Evolutionary conservation across 306 rosid genomes (phyloP).

Genomic region (Neltuma alba): DNA sequence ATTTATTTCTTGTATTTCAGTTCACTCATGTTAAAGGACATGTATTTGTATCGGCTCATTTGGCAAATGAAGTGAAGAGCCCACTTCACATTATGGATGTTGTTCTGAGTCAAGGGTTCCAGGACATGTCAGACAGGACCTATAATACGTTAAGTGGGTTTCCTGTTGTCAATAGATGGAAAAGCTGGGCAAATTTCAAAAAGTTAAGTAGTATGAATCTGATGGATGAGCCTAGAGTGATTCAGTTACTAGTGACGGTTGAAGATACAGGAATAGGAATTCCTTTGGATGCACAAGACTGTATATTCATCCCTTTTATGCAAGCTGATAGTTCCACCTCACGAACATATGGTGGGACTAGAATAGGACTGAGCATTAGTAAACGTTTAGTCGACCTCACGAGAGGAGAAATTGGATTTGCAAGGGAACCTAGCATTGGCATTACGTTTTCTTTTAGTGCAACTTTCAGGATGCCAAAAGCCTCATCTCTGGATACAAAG

Average conservation of each 20-base stretch:
- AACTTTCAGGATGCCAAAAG: constrained; percentile 66
- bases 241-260: constrained; percentile 75
- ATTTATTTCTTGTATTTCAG: constrained; percentile 71
- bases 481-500: constrained; percentile 49
- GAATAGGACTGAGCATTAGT: constrained; percentile 96
- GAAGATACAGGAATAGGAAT: constrained; percentile 99
- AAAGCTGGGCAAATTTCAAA: constrained; percentile 80
- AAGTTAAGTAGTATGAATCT: constrained; percentile 41
- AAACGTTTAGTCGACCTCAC: constrained; percentile 87
- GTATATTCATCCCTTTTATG: constrained; percentile 90
- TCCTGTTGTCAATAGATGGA: constrained; percentile 87
- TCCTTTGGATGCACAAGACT: constrained; percentile 73
- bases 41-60: constrained; percentile 81
- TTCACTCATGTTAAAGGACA: constrained; percentile 84
- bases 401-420: constrained; percentile 98
- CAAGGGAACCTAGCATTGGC: constrained; percentile 77
- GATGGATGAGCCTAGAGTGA: constrained; percentile 51
- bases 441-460: constrained; percentile 90
- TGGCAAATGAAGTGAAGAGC: constrained; percentile 75
- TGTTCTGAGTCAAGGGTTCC: constrained; percentile 72
- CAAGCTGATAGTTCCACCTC: constrained; percentile 99
- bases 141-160: constrained; percentile 73
- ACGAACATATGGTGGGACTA: constrained; percentile 93
- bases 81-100: constrained; percentile 60
- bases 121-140: constrained; percentile 44